Evolutionary conservation across 495 filamentous ascomycete genomes (phyloP).

Genomic region (Penicillium chermesinum): DNA sequence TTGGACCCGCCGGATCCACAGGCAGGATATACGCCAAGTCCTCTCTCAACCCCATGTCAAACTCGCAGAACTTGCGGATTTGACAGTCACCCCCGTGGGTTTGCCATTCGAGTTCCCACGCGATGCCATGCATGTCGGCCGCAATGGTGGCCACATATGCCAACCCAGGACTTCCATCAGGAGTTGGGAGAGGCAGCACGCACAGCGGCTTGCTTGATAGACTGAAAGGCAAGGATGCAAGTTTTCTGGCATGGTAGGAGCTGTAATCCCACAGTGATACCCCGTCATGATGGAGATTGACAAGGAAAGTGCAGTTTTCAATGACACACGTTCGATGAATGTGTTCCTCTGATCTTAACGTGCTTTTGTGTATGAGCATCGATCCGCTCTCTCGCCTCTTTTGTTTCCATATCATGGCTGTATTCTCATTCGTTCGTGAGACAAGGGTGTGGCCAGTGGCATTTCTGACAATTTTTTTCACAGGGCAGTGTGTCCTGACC

Average conservation of each 20-base stretch:
- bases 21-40: conserved; percentile 80
- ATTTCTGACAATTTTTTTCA: conserved; percentile 82
- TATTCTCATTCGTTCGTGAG: conserved; percentile 72
- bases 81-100: conserved; percentile 23
- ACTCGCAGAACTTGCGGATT: conserved; percentile 64
- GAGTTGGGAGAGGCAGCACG: conserved; percentile 68
- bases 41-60: conserved; percentile 65
- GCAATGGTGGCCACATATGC: conserved; percentile 76
- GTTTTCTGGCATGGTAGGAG: conserved; percentile 45
- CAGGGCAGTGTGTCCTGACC: conserved; percentile 81
- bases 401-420: conserved; percentile 83
- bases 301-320: conserved; percentile 66
- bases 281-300: conserved; percentile 72
- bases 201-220: conserved; percentile 73
- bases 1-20: conserved; percentile 81
- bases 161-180: conserved; percentile 41
- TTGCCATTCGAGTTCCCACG: conserved; percentile 68
- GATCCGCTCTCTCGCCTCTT: conserved; percentile 37
- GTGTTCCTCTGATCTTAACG: conserved; percentile 63
- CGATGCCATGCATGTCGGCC: conserved; percentile 75
- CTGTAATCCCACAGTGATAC: conserved; percentile 81
- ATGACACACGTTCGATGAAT: conserved; percentile 80
- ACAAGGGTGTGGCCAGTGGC: conserved; percentile 73
- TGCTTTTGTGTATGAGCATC: conserved; percentile 60
- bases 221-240: conserved; percentile 56